Percentiles rank a stretch among this genome's conserved stretches.
phyloP scores from a whole-genome alignment of 768 basidiomycete genomes.

The Galerina marginata region DNA sequence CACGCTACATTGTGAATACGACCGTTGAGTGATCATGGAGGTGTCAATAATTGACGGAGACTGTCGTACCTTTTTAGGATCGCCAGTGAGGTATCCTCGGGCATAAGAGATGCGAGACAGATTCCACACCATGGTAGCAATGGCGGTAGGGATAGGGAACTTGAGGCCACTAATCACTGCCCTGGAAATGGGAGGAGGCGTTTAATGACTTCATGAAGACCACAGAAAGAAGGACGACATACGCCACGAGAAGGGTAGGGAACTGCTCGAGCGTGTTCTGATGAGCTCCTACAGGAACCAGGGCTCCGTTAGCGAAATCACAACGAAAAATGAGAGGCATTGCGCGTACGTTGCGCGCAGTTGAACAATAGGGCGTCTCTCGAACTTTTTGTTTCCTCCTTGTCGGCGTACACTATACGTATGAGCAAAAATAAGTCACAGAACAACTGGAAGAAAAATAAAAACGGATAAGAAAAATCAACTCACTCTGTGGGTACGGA shows the following conservation, averaged over 20 bases:
- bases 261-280: slow-evolving; percentile 65
- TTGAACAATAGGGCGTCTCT: slow-evolving; percentile 65
- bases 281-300: slow-evolving; percentile 58
- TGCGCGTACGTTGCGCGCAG: slow-evolving; percentile 75
- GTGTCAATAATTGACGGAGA: no score
- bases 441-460: no score
- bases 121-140: slow-evolving; percentile 44
- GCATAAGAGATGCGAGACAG: slow-evolving; percentile 50
- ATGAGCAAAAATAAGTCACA: background rate
- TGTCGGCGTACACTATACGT: slow-evolving; percentile 71
- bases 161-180: slow-evolving; percentile 46
- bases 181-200: slow-evolving; percentile 24
- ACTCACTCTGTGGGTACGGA: slow-evolving; percentile 69
- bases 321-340: slow-evolving; percentile 2
- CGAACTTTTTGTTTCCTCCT: slow-evolving; percentile 57
- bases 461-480: background rate
- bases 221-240: slow-evolving; percentile 19
- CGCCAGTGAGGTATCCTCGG: slow-evolving; percentile 48
- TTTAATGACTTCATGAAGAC: background rate
- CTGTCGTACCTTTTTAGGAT: slow-evolving; percentile 45
- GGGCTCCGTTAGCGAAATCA: background rate
- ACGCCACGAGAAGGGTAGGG: slow-evolving; percentile 52
- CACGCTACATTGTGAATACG: no score
- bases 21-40: no score
- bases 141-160: slow-evolving; percentile 46